A percentile compares a stretch with the other conserved stretches of the same genome.
Conservation (phyloP, 23 red algal species). For the Gracilariopsis chorda region DNA sequence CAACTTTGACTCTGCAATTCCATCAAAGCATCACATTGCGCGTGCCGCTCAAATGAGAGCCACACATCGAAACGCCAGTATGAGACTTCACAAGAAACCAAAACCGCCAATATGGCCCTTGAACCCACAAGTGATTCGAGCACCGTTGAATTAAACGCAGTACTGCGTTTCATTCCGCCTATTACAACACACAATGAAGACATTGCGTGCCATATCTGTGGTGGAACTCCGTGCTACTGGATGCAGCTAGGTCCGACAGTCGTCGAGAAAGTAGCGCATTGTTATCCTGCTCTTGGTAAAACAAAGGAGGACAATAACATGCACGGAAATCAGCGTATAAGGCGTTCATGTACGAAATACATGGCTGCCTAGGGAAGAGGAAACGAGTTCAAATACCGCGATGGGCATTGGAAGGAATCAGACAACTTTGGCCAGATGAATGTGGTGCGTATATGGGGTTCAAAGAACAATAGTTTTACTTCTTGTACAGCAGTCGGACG, state of each 20-base stretch:
- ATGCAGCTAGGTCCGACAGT: not conserved
- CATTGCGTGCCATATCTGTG: not conserved
- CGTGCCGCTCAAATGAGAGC: too few species aligned
- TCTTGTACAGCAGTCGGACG: not conserved
- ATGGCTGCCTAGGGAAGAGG: not conserved
- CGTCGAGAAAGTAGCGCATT: not conserved
- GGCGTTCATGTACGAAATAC: not conserved
- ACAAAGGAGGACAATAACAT: not conserved
- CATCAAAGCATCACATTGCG: too few species aligned
- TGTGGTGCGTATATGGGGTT: not conserved
- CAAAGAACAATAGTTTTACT: not conserved
- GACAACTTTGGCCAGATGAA: not conserved
- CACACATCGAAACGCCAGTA: too few species aligned
- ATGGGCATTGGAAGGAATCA: not conserved
- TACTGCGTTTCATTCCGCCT: too few species aligned
- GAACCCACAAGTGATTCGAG: too few species aligned
- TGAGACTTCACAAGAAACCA: too few species aligned
- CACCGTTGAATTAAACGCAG: too few species aligned
- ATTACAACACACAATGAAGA: not conserved
- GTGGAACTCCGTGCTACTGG: not conserved
- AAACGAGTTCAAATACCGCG: not conserved
- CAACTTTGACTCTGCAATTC: too few species aligned
- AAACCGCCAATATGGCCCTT: too few species aligned
- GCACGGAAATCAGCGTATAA: not conserved
- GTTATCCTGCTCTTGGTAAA: not conserved